A percentile compares a stretch with the other conserved stretches of the same genome.
These are phyloP conservation scores for Podospora sp. DNA, from an alignment of 495 filamentous ascomycete genomes.

Conservation along the genomic window DNA sequence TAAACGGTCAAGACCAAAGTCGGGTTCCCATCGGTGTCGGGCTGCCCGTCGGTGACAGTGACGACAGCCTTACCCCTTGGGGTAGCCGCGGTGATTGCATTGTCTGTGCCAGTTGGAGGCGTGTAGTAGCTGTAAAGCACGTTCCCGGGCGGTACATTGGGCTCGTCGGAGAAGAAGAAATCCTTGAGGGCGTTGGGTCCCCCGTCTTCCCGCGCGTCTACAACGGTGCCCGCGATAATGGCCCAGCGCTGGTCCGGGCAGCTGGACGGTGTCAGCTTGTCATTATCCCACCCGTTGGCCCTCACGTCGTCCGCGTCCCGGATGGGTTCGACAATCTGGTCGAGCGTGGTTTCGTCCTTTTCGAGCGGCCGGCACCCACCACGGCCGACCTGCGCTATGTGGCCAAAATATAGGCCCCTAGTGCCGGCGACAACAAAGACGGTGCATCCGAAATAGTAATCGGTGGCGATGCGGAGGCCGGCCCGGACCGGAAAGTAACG, in stretches of 20 bases:
- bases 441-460: neutral
- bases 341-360: neutral
- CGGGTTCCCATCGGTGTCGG: neutral
- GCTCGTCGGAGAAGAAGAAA: no score
- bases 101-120: no score
- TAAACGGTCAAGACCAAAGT: neutral
- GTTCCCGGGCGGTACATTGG: no score
- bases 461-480: neutral
- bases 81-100: no score
- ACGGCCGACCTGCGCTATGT: neutral
- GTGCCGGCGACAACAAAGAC: neutral
- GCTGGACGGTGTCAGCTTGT: neutral
- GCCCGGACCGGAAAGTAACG: neutral
- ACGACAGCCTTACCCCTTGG: no score
- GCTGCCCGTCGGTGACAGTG: no score
- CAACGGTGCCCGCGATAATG: neutral
- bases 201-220: neutral
- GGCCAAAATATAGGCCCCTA: neutral
- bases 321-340: neutral
- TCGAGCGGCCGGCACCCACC: neutral
- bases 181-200: neutral
- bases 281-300: neutral
- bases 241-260: neutral
- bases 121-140: no score
- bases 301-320: neutral